Base-by-base conservation (phyloP, 1,284 basidiomycete genomes). In the Porogramme epimiltina region DNA sequence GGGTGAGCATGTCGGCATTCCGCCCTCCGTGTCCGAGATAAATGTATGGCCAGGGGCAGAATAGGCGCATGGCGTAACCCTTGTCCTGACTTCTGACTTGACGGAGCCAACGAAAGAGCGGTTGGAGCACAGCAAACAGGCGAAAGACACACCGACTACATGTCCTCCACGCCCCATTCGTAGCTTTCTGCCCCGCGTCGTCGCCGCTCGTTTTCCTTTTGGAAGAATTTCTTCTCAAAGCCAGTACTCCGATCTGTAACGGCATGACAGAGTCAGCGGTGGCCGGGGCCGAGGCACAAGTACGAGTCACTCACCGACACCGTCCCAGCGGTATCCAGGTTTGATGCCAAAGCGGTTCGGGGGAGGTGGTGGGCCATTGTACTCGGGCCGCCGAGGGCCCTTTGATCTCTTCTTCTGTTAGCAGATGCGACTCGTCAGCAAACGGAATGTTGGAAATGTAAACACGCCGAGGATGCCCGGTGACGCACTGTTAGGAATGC, bases 291-390 rank as follows among this genome's bases (percentile, higher is more conserved):
- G 44, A 22, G 18, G 2, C 10, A 18, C 19, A 28, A 26, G 33
- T n/a, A 26, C 15, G 34, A 4, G 34, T 37, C 3, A 84, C 84
- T 67, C 62, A 94, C 93, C 92, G 51, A 95, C 93, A 41, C 93
- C 94, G 67, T 98, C 96, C 96, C 95, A 99, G 61, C 96, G 80
- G 67, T 95, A 95, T 0, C 96, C 96, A 11, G 96, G 97, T 50
- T 84, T 86, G 59, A 99, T 98, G 22, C 88, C 88, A 70, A 96
- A 99, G 9, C 96, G 85, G 74, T 99, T 99, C 8, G 95, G 94
- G 16, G 94, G 88, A 2, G 92, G 94, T 2, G 87, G 81, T 0
- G 94, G 91, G 8, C 95, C 95, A 23, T 76, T 79, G 70, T 98
- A 99, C 65, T 89, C 85, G 1, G 95, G 95, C 71, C 79, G 84